Percentiles rank a stretch among this genome's conserved stretches.
phyloP scores from a whole-genome alignment of 1,139 yeast species.

The Debaryomycetaceae sp. region DNA sequence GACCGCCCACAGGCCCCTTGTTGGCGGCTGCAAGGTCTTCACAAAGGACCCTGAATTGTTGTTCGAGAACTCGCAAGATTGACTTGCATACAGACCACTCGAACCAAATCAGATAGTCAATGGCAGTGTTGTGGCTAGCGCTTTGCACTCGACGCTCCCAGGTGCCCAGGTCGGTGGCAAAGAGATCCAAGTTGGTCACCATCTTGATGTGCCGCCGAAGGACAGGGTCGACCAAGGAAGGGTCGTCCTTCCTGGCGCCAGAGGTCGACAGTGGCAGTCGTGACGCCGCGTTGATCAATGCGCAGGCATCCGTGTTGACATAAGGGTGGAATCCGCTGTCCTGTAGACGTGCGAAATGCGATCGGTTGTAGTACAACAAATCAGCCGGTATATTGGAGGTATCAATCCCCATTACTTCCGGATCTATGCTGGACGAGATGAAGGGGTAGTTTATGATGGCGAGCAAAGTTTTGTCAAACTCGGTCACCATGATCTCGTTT shows the following conservation, averaged over 20 bases:
- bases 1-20: too few species aligned
- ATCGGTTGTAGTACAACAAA: conserved; percentile 12
- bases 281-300: too few species aligned
- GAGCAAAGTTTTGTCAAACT: conserved; percentile 12
- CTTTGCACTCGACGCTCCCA: conserved; percentile 1
- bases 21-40: background rate
- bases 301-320: background rate
- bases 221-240: conserved; percentile 2
- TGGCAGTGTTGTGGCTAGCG: background rate
- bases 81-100: conserved; percentile 3
- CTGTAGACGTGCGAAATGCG: background rate
- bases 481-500: conserved; percentile 21
- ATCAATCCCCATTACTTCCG: conserved; percentile 1
- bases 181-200: conserved; percentile 1
- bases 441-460: conserved; percentile 13
- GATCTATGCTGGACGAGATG: conserved; percentile 13
- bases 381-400: conserved; percentile 7
- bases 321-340: too few species aligned
- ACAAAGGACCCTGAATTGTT: background rate
- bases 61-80: background rate
- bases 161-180: background rate
- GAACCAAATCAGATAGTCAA: conserved; percentile 8
- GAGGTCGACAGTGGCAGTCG: background rate
- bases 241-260: conserved; percentile 1
- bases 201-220: conserved; percentile 3